Base-by-base conservation (phyloP, 108 stramenopile genomes). In the Pseudonitzschia multistriata region DNA sequence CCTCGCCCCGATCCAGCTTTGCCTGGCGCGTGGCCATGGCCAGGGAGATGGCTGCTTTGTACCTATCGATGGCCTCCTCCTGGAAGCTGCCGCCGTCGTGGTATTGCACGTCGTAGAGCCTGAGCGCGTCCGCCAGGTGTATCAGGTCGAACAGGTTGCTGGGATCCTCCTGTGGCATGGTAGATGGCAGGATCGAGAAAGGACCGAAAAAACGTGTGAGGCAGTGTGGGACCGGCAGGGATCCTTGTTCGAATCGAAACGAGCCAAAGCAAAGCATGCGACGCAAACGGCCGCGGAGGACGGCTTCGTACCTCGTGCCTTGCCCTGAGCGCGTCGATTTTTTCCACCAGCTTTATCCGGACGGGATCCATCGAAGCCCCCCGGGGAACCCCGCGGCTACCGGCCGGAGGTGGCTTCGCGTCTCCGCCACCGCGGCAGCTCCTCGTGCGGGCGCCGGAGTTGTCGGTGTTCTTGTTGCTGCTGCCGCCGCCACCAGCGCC, bases 31-130 rank as follows among this genome's bases (percentile, higher is more conserved):
- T 42, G 0, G 30, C 48, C 61, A 66, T 30, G 14, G 81, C 62
- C 29, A 85, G 22, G 2, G 76, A 35, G 33, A 89, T 54, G 14
- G 85, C 88, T 4, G 72, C 50, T 37, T 67, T 27, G 76, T 83
- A 90, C 0, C 80, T 73, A 0, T 78, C 45, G 17, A 93, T 88
- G 8, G 89, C 86, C 62, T 89, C 86, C 56, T 68, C 61, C 48
- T 90, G 89, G 27, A 68, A 50, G 4, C 82, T 84, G 7, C 92
- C 92, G 5, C 92, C 92, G 37, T 93, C 92, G 49, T 89, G 88
- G 70, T 86, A 87, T 24, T 74, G 65, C 3, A 84, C 59, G 70
- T 89, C 92, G 29, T 83, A 79, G 8, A 82, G 60, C 13, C 83
- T 71, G 47, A 93, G 66, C 21, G 79, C 81, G 53, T 93, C 92